Evolutionary conservation across 2,329 filamentous ascomycete genomes (phyloP).

Genomic region (Xylaria digitata): DNA sequence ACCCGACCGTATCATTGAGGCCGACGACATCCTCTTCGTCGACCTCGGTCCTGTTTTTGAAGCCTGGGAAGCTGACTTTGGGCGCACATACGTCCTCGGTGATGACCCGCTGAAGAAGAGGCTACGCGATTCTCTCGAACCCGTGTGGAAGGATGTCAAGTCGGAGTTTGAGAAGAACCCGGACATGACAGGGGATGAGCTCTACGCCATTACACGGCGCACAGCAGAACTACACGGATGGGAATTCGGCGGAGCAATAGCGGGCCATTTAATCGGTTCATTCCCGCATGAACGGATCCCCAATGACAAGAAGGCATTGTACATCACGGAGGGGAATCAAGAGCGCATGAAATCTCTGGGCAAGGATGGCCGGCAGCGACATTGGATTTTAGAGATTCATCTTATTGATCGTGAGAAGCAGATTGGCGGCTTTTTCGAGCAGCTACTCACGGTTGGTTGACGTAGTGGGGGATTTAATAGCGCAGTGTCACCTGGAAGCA

Average conservation of each 20-base stretch:
- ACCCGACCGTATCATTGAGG: constrained; percentile 59
- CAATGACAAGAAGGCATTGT: constrained; percentile 57
- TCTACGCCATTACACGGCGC: constrained; percentile 58
- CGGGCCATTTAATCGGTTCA: constrained; percentile 62
- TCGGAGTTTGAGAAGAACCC: constrained; percentile 52
- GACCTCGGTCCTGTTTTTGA: constrained; percentile 65
- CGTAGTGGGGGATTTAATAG: neutral
- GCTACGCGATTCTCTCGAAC: constrained; percentile 59
- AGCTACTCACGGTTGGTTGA: constrained; percentile 47
- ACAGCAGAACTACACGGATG: constrained; percentile 55
- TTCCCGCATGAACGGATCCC: constrained; percentile 64
- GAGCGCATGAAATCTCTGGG: constrained; percentile 55
- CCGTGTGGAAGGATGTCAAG: constrained; percentile 60
- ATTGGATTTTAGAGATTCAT: constrained; percentile 65
- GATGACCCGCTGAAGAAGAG: constrained; percentile 57
- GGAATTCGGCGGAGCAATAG: constrained; percentile 57
- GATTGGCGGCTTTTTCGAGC: constrained; percentile 59
- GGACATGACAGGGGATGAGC: constrained; percentile 60
- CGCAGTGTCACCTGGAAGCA: neutral
- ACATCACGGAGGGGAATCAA: constrained; percentile 58
- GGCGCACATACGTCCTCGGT: constrained; percentile 63
- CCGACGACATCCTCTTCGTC: constrained; percentile 63
- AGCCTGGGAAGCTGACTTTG: constrained; percentile 65
- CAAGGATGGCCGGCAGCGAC: constrained; percentile 56
- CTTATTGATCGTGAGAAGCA: constrained; percentile 54